These are phyloP conservation scores for Lactarius quietus DNA, from an alignment of 768 basidiomycete species.

Conservation along the genomic window DNA sequence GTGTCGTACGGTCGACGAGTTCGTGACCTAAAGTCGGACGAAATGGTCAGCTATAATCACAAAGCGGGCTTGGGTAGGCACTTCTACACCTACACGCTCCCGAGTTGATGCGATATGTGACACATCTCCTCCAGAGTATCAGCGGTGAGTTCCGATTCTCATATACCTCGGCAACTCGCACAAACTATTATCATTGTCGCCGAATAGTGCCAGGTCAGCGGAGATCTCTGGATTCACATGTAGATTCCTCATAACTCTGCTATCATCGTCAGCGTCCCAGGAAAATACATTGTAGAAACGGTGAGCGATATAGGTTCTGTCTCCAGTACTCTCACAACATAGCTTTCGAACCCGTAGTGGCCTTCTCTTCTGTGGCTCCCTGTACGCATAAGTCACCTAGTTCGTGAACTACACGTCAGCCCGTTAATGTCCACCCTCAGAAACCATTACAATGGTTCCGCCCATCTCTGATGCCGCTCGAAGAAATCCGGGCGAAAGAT, in stretches of 20 bases:
- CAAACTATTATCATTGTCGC: not conserved
- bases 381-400: not conserved
- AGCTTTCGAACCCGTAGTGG: constrained; percentile 7
- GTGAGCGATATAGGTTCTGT: not conserved
- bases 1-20: constrained; percentile 17
- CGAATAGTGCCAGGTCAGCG: constrained; percentile 5
- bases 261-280: not conserved
- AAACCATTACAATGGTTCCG: constrained; percentile 23
- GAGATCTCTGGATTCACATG: not conserved
- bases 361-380: constrained; percentile 18
- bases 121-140: not conserved
- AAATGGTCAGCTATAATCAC: constrained; percentile 12
- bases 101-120: not conserved
- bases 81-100: not conserved
- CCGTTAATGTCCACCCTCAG: not conserved
- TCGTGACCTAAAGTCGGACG: constrained; percentile 4
- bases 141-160: not conserved
- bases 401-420: not conserved
- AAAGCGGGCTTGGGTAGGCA: not conserved
- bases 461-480: not conserved
- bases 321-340: not conserved
- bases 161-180: not conserved
- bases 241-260: not conserved
- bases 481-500: constrained; percentile 2
- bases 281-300: constrained; percentile 9